A percentile compares a stretch with the other conserved stretches of the same genome.
Conservation (phyloP, 306 rosid genomes). For the Trifolium fragiferum region DNA sequence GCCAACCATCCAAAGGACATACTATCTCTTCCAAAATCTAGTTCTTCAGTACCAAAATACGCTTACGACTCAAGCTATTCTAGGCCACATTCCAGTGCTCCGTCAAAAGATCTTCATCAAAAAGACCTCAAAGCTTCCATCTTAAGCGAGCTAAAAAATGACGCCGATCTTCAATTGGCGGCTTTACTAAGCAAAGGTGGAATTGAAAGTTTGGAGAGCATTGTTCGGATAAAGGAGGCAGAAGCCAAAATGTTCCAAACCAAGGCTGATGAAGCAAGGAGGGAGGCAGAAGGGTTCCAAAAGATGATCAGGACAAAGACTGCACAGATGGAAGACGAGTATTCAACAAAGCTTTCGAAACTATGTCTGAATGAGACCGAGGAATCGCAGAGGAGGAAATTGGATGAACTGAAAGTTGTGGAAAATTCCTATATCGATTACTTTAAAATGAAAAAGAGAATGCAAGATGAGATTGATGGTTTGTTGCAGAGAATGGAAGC, state of each 20-base stretch:
- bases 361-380: slow-evolving; percentile 74
- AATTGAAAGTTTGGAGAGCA: slow-evolving; percentile 82
- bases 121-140: slow-evolving; percentile 69
- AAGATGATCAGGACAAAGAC: slow-evolving; percentile 65
- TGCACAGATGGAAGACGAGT: slow-evolving; percentile 79
- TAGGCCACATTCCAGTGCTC: slow-evolving; percentile 54
- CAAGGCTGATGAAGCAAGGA: slow-evolving; percentile 92
- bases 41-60: slow-evolving; percentile 58
- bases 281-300: slow-evolving; percentile 83
- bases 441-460: slow-evolving; percentile 81
- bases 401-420: slow-evolving; percentile 82
- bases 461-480: slow-evolving; percentile 86
- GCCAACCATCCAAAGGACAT: slow-evolving; percentile 61
- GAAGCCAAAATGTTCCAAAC: slow-evolving; percentile 93
- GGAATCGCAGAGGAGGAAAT: slow-evolving; percentile 75
- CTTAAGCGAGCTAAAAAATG: slow-evolving; percentile 56
- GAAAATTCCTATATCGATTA: slow-evolving; percentile 79
- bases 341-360: slow-evolving; percentile 66
- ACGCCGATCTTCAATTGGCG: slow-evolving; percentile 67
- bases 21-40: slow-evolving; percentile 60
- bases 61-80: slow-evolving; percentile 63
- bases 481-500: slow-evolving; percentile 93
- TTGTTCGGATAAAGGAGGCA: slow-evolving; percentile 91
- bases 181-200: slow-evolving; percentile 68
- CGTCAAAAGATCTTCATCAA: slow-evolving; percentile 64